Conservation (phyloP, 495 filamentous ascomycete species). For the Elaphomyces granulatus region DNA sequence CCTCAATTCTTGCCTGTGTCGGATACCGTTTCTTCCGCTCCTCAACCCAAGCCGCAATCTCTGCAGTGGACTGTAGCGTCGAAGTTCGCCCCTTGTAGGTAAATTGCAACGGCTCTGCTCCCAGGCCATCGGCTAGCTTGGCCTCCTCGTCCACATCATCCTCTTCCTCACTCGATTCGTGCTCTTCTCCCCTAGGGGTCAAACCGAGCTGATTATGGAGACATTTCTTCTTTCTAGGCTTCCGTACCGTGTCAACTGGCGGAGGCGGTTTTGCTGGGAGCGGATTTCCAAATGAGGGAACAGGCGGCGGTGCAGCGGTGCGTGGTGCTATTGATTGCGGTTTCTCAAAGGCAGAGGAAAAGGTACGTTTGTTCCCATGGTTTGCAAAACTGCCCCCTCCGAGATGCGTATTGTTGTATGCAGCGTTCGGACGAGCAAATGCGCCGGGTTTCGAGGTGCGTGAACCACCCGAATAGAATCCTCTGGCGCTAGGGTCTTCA, state of each 20-base stretch:
- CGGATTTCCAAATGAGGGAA: conserved; percentile 47
- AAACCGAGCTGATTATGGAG: conserved; percentile 68
- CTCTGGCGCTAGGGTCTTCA: conserved; percentile 23
- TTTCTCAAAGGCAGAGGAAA: conserved; percentile 29
- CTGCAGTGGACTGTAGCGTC: conserved; percentile 40
- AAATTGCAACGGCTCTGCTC: conserved; percentile 25
- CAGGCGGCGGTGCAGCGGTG: conserved; percentile 38
- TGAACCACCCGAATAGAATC: conserved; percentile 6
- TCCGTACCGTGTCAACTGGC: conserved; percentile 22
- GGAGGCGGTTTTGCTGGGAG: conserved; percentile 48
- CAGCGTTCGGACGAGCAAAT: background rate
- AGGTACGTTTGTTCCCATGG: conserved; percentile 26
- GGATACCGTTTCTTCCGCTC: conserved; percentile 69
- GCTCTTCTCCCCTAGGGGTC: conserved; percentile 56
- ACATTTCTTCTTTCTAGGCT: conserved; percentile 59
- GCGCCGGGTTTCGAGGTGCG: conserved; percentile 1
- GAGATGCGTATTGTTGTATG: conserved; percentile 4
- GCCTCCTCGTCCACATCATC: conserved; percentile 58
- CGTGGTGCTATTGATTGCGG: conserved; percentile 22
- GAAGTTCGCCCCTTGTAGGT: conserved; percentile 29
- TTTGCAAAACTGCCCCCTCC: conserved; percentile 30
- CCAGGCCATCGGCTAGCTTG: conserved; percentile 24
- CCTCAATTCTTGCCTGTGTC: conserved; percentile 46
- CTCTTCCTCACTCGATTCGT: conserved; percentile 57
- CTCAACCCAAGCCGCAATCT: conserved; percentile 65